Percentiles rank a stretch among this genome's conserved stretches.
phyloP scores from a whole-genome alignment of 148 eudicot genomes.

The Fagopyrum esculentum region DNA sequence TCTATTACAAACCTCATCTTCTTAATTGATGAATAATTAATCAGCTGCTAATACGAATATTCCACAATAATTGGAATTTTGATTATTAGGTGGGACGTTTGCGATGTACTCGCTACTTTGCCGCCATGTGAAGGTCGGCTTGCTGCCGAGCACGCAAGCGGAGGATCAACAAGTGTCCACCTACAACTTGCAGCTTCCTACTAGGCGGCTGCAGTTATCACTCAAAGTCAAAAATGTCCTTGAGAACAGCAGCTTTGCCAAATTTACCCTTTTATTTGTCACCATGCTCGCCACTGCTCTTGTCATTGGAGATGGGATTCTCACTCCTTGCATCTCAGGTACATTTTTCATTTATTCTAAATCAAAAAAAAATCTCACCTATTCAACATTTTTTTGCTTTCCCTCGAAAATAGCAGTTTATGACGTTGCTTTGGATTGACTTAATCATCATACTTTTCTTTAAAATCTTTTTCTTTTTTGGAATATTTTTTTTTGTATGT shows the following conservation, averaged over 20 bases:
- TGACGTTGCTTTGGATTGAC: no score
- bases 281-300: slow-evolving; percentile 38
- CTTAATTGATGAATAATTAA: neutral
- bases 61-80: neutral
- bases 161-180: slow-evolving; percentile 38
- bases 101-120: slow-evolving; percentile 43
- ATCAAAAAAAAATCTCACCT: no score
- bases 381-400: no score
- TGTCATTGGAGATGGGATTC: slow-evolving; percentile 48
- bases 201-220: slow-evolving; percentile 16
- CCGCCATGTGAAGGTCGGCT: slow-evolving; percentile 34
- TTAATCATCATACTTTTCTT: no score
- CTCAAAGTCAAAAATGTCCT: slow-evolving; percentile 24
- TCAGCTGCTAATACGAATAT: no score
- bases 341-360: neutral
- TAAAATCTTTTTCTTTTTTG: no score
- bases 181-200: slow-evolving; percentile 21
- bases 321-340: slow-evolving; percentile 49
- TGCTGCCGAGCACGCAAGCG: slow-evolving; percentile 32
- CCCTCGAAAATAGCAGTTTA: no score
- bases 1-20: neutral
- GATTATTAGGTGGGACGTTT: slow-evolving; percentile 37
- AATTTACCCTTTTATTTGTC: slow-evolving; percentile 25
- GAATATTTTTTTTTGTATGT: no score
- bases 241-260: slow-evolving; percentile 24